Percentiles rank a stretch among this genome's conserved stretches.
Conservation (phyloP, 176 grass and related monocot species). For the Avena eriantha region DNA sequence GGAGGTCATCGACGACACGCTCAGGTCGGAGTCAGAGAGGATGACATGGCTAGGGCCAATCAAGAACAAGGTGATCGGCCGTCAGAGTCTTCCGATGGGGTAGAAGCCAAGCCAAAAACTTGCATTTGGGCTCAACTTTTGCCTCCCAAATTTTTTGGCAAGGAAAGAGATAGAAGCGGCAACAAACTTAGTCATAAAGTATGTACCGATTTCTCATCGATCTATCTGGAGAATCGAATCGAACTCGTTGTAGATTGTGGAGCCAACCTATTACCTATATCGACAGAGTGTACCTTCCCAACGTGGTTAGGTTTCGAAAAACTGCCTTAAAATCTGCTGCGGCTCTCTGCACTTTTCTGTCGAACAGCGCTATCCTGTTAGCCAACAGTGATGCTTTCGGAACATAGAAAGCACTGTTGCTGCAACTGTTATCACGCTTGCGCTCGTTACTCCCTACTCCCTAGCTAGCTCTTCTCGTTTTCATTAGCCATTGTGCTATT, state of each 20-base stretch:
- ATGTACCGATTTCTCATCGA: background rate
- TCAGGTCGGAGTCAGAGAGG: too few relatives aligned
- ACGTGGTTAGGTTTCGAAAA: constrained; percentile 15
- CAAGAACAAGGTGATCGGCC: too few relatives aligned
- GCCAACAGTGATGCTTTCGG: constrained; percentile 27
- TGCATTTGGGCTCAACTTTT: too few relatives aligned
- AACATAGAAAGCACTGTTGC: constrained; percentile 37
- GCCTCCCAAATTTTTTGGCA: too few relatives aligned
- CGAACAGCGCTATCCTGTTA: constrained; percentile 44
- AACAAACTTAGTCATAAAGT: too few relatives aligned
- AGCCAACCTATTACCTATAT: constrained; percentile 17
- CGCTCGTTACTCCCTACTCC: background rate
- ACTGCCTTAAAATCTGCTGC: background rate
- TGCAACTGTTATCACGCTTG: constrained; percentile 33
- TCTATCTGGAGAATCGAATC: background rate
- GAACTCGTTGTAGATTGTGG: background rate
- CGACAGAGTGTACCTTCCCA: background rate
- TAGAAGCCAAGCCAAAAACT: too few relatives aligned
- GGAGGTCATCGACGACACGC: too few relatives aligned
- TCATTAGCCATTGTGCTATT: background rate
- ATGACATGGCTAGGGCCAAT: too few relatives aligned
- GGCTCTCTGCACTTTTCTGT: background rate
- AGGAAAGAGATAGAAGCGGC: too few relatives aligned
- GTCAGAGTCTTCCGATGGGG: too few relatives aligned
- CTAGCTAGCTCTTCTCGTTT: background rate